Conservation (phyloP, 805 yeast genomes). For the Phaffomyces antillensis region DNA sequence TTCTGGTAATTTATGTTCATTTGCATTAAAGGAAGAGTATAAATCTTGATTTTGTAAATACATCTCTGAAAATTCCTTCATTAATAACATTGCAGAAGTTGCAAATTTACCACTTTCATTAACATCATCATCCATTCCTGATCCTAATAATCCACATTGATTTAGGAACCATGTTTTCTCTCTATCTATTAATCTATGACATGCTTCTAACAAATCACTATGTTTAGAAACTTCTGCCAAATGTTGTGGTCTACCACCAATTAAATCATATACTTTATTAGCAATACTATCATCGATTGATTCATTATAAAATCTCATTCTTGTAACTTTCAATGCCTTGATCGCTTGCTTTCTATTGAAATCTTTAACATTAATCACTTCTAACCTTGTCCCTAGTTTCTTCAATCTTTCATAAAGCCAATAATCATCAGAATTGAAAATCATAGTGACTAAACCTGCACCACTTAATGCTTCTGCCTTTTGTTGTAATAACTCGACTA, state of each 20-base stretch:
- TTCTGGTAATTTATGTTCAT: slow-evolving; percentile 47
- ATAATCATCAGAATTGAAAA: slow-evolving; percentile 78
- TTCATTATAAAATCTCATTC: slow-evolving; percentile 38
- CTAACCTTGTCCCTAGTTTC: slow-evolving; percentile 64
- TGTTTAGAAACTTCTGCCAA: slow-evolving; percentile 62
- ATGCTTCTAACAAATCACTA: slow-evolving; percentile 47
- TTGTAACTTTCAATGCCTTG: slow-evolving; percentile 43
- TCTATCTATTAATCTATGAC: slow-evolving; percentile 64
- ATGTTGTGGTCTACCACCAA: slow-evolving; percentile 85
- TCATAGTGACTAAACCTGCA: slow-evolving; percentile 40
- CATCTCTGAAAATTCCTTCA: slow-evolving; percentile 66
- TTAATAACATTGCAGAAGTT: slow-evolving; percentile 63
- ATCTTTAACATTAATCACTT: slow-evolving; percentile 62
- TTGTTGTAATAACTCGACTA: slow-evolving; percentile 72
- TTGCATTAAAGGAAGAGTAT: slow-evolving; percentile 1
- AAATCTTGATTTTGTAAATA: slow-evolving; percentile 33
- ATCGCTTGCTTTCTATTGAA: slow-evolving; percentile 49
- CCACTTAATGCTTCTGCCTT: slow-evolving; percentile 77
- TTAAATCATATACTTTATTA: slow-evolving; percentile 52
- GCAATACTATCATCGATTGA: slow-evolving; percentile 35
- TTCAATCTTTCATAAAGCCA: slow-evolving; percentile 80
- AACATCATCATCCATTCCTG: slow-evolving; percentile 82
- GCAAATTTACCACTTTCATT: slow-evolving; percentile 78
- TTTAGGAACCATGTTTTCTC: slow-evolving; percentile 84
- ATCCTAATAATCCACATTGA: slow-evolving; percentile 73